A percentile compares a stretch with the other conserved stretches of the same genome.
These are phyloP conservation scores for Clathrus columnatus DNA, from an alignment of 768 basidiomycete genomes.

Conservation along the genomic window DNA sequence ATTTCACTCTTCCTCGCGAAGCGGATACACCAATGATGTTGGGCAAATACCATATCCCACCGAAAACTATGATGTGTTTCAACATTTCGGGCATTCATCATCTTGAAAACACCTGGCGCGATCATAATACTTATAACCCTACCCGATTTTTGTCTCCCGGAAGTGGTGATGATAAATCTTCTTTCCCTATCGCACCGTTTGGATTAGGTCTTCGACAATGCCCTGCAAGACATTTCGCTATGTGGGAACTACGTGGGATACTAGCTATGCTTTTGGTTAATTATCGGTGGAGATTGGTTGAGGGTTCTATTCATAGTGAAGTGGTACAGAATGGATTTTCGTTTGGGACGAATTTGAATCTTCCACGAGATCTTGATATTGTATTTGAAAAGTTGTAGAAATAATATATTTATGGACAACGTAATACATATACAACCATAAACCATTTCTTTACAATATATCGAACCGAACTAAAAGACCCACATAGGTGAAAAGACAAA, in stretches of 20 bases:
- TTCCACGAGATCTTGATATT: not conserved
- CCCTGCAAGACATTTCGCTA: not conserved
- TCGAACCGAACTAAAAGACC: constrained; percentile 27
- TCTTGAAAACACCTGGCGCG: not conserved
- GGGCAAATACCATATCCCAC: not conserved
- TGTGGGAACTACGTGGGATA: not conserved
- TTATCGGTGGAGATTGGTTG: not conserved
- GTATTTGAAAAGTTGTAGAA: not conserved
- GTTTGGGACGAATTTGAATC: not conserved
- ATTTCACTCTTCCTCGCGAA: constrained; percentile 18
- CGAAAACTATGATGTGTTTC: not conserved
- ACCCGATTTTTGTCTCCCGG: not conserved
- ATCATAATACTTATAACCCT: not conserved
- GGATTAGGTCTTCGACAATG: not conserved
- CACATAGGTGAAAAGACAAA: constrained; percentile 26
- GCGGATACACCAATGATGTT: not conserved
- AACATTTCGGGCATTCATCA: not conserved
- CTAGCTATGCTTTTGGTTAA: not conserved
- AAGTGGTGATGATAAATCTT: not conserved
- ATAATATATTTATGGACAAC: no score
- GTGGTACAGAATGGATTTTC: not conserved
- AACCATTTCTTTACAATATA: no score
- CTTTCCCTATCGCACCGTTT: not conserved
- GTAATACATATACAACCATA: no score
- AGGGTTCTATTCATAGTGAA: not conserved